Evolutionary conservation across 73 alveolate species (phyloP).

Genomic region (Paramecium sexaurelia): DNA sequence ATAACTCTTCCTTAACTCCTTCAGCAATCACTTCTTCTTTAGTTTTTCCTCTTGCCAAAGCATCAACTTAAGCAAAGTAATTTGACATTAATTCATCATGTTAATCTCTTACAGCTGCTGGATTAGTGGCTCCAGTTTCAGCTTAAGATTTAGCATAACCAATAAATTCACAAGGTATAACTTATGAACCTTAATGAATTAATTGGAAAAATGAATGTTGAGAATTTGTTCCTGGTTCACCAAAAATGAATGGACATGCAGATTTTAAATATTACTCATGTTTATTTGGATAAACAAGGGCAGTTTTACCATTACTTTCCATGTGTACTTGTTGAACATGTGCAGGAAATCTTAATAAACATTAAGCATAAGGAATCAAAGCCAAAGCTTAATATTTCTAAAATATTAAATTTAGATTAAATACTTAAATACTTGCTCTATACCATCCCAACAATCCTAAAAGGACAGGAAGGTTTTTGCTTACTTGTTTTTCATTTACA

Average conservation of each 20-base stretch:
- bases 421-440: conserved; percentile 36
- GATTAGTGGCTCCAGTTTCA: not conserved
- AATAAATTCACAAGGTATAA: conserved; percentile 13
- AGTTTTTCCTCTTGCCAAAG: conserved; percentile 20
- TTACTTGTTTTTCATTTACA: conserved; percentile 36
- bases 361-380: conserved; percentile 25
- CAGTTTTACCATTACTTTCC: conserved; percentile 36
- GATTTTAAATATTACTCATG: not conserved
- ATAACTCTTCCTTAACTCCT: conserved; percentile 11
- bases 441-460: conserved; percentile 68
- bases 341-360: conserved; percentile 37
- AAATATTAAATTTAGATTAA: no score
- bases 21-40: conserved; percentile 6
- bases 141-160: conserved; percentile 31
- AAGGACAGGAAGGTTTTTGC: conserved; percentile 49
- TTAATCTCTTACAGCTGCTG: not conserved
- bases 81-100: conserved; percentile 53
- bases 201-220: conserved; percentile 26
- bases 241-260: conserved; percentile 43
- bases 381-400: conserved; percentile 32
- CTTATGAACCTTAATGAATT: not conserved
- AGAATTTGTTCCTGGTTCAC: conserved; percentile 46
- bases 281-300: not conserved
- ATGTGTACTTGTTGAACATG: not conserved
- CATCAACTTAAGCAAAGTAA: conserved; percentile 47